Evolutionary conservation across 148 eudicot species (phyloP), one percentile per base, ranked within the genome.

Genomic region (Chenopodium suecicum): DNA sequence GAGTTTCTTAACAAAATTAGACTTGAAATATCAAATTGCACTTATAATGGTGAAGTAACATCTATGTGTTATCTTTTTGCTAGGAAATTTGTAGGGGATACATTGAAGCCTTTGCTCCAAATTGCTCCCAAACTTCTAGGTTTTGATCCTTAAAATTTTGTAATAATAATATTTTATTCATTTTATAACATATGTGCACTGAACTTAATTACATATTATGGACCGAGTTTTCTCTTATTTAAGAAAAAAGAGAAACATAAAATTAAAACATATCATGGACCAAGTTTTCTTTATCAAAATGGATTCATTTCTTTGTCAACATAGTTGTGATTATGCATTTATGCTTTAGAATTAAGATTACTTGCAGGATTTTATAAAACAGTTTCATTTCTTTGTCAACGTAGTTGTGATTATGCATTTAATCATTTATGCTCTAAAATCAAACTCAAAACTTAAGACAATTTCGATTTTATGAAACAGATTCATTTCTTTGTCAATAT

Each of bases 1-100:
- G 89, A 90, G 75, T 82, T 93, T 25, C 83, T 93, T 50, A 84
- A 87, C 70, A 74, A 79, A 19, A 79, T 91, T 20, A 84, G 91
- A 32, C 82, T 74, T 41, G 89, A 84, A 4, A 2, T 7, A 29
- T 71, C 84, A 0, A 82, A 87, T 54, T 93, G 93, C 75, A 73
- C 63, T 9, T 89, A 91, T 76, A 90, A 87, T 83, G 90, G 88
- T 0, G 85, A 91, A 25, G 37, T 32, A 10, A 90, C 87, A 10
- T 77, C 75, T 27, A 83, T 89, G 9, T 93, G 93, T 83, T 77
- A 74, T 77, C 86, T 93, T 20, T 93, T 93, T 89, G 97, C 88
- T 76, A 91, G 97, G 73, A 93, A 93, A 78, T 90, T 93, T 82
- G 75, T 66, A 19, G 85, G 88, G 5, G 76, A 80, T 60, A 79